Evolutionary conservation across 2,329 filamentous ascomycete genomes (phyloP), one percentile per base, ranked within the genome.

Genomic region (Huntiella abstrusa): DNA sequence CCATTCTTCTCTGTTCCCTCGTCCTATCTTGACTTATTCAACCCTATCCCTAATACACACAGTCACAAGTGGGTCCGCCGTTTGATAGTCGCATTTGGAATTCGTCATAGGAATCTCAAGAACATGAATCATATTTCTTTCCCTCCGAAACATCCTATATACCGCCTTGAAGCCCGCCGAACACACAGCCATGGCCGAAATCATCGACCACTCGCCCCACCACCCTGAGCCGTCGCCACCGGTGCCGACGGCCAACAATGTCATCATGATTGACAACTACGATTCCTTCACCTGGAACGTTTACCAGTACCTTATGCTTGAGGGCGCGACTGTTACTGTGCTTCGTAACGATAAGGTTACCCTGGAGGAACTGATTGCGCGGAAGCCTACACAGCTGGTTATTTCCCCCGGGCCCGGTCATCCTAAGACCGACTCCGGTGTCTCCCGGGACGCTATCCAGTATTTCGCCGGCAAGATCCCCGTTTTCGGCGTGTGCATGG

Each of bases 261-360:
- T 98, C 49, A 74, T 98, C 52, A 71, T 98, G 52, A 95, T 98
- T 57, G 91, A 98, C 69, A 98, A 98, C 64, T 98, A 96, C 63
- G 91, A 98, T 63, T 96, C 91, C 3, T 98, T 98, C 62, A 95
- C 88, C 49, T 98, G 87, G 85, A 98, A 98, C 59, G 85, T 98
- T 49, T 98, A 96, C 62, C 92, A 98, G 62, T 98, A 98, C 58
- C 76, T 98, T 1, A 81, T 88, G 5, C 77, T 98, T n/a, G 91
- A 96, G 61, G 91, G 91, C 32, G 91, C 92, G 22, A 82, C 69
- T 1, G 91, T 95, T 43, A 83, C 80, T 3, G 91, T 98, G 15
- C 83, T 78, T 63, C 77, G 91, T 55, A 98, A 98, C 59, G 88
- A 98, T 63, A 77, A 94, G 61, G 78, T 96, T 54, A 80, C 80